Base-by-base conservation (phyloP, 2,329 filamentous ascomycete genomes). In the Keithomyces neogunnii region DNA sequence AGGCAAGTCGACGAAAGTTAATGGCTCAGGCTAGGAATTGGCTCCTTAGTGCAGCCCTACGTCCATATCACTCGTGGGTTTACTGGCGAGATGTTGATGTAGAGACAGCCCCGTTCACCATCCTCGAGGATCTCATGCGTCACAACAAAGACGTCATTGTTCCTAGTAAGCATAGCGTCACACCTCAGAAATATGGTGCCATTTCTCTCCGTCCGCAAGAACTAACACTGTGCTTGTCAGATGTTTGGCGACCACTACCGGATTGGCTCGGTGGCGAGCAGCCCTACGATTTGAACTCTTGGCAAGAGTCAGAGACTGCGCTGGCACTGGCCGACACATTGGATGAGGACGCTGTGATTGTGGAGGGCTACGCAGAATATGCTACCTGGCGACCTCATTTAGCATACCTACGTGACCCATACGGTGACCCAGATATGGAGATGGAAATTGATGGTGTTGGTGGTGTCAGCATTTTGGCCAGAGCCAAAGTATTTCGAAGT, bases 1-100 rank as follows among this genome's bases (percentile, higher is more conserved):
- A 99, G 70, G 93, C 93, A 29, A 88, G 86, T 59, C 81, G 93
- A 61, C 83, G 93, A 69, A 99, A 99, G 73, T 78, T 95, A 63
- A 99, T 99, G 93, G 93, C 93, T 1, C 90, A 96, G 71, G 93
- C 93, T 48, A 82, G 93, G 56, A 99, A 99, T 70, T 99, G 93
- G 93, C 76, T 99, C 49, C 73, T 99, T 51, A 96, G 90, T 62
- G 92, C 93, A 40, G 92, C 93, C 28, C 73, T 99, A 50, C 84
- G 93, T 43, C 93, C 93, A 2, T 95, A 93, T 49, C 93, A 99
- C 66, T 96, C 91, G 57, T 99, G 93, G 93, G 93, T 99, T 8
- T 99, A 99, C 66, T 99, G 93, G 93, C 84, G 93, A 69, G 93
- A 99, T 72, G 93, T 96, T 29, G 93, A 99, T 70, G 93, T 99